Percentiles rank a stretch among this genome's conserved stretches.
These are phyloP conservation scores for Monosporascus sp. DNA, from an alignment of 2,329 filamentous ascomycete genomes.

Conservation along the genomic window DNA sequence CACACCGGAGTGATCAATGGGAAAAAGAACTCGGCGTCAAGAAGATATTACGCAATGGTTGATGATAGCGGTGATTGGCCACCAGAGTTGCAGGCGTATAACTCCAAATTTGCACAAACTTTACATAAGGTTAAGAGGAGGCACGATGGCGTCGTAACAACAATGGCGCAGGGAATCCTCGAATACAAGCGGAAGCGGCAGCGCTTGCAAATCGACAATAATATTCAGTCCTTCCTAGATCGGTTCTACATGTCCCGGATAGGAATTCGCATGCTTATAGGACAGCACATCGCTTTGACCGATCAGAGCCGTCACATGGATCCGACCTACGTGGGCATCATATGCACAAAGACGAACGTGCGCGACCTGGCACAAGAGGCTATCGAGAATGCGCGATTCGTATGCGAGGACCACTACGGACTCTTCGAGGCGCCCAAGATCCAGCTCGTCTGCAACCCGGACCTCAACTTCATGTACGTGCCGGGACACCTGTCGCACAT, in stretches of 20 bases:
- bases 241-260: conserved; percentile 99
- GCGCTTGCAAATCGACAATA: conserved; percentile 96
- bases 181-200: conserved; percentile 97
- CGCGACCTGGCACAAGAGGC: conserved; percentile 91
- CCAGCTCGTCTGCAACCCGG: conserved; percentile 89
- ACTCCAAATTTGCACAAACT: conserved; percentile 81
- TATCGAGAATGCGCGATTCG: conserved; percentile 97
- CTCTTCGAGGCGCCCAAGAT: conserved; percentile 95
- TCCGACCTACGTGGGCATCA: conserved; percentile 94
- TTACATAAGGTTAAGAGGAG: conserved; percentile 91
- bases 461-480: conserved; percentile 99
- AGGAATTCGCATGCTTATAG: conserved; percentile 97
- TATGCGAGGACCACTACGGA: conserved; percentile 97
- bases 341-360: conserved; percentile 98
- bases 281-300: conserved; percentile 94
- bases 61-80: conserved; percentile 90
- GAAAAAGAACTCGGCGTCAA: conserved; percentile 47
- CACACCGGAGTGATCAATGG: conserved; percentile 39
- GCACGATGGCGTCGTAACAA: conserved; percentile 96
- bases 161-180: conserved; percentile 93
- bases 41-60: conserved; percentile 86
- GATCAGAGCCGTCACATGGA: conserved; percentile 87
- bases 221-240: conserved; percentile 95
- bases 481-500: conserved; percentile 98
- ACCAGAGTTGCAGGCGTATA: conserved; percentile 89